Conservation (phyloP, 768 basidiomycete species). For the Terana coerulea region DNA sequence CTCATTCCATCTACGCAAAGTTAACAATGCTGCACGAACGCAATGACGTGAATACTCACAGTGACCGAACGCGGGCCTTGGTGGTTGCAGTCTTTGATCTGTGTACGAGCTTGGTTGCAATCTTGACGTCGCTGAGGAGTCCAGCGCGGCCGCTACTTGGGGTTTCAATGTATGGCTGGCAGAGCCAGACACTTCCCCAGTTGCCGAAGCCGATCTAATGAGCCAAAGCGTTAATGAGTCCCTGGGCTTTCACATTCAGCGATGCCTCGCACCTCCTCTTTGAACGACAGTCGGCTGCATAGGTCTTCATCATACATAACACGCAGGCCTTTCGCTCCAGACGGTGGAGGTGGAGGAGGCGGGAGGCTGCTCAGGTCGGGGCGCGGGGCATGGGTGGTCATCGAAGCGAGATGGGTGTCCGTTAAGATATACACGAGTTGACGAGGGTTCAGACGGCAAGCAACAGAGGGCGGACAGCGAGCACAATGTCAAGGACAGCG, state of each 20-base stretch:
- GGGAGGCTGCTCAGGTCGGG: conserved; percentile 24
- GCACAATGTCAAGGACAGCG: neutral
- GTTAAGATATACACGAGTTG: neutral
- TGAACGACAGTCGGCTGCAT: conserved; percentile 66
- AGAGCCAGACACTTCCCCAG: conserved; percentile 91
- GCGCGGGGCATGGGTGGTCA: neutral
- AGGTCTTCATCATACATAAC: conserved; percentile 71
- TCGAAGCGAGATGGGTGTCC: conserved; percentile 12
- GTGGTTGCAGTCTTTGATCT: conserved; percentile 75
- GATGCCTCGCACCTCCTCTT: conserved; percentile 59
- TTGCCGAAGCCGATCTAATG: conserved; percentile 83
- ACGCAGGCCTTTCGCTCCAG: conserved; percentile 56
- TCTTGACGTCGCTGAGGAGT: conserved; percentile 43
- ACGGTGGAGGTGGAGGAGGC: conserved; percentile 20
- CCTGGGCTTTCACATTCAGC: neutral
- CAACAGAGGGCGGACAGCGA: neutral
- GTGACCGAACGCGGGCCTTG: conserved; percentile 82
- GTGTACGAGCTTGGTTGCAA: conserved; percentile 94
- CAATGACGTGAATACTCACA: conserved; percentile 45
- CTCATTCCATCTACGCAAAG: conserved; percentile 81
- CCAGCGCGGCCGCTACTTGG: conserved; percentile 32
- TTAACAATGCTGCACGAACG: conserved; percentile 2
- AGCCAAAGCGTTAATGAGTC: conserved; percentile 7
- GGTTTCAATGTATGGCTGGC: conserved; percentile 44
- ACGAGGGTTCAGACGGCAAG: neutral